These are phyloP conservation scores for Colletotrichum salicis DNA, from an alignment of 2,329 filamentous ascomycete species.

Conservation along the genomic window DNA sequence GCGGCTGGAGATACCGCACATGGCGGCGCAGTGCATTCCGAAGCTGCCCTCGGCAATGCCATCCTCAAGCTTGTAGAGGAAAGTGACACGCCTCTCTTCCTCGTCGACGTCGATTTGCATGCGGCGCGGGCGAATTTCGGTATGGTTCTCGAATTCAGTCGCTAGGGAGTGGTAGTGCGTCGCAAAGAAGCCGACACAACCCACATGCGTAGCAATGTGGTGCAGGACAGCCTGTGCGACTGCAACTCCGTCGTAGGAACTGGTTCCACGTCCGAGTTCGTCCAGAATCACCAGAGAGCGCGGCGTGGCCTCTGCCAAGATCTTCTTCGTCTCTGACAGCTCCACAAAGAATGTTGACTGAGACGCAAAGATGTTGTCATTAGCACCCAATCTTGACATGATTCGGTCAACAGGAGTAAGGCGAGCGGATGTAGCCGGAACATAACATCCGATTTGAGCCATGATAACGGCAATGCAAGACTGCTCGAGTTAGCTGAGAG, in stretches of 20 bases:
- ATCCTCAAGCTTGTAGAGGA: conserved; percentile 92
- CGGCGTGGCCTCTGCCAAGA: conserved; percentile 90
- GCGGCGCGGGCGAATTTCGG: conserved; percentile 84
- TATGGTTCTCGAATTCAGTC: conserved; percentile 88
- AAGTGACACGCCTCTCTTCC: conserved; percentile 85
- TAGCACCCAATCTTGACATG: conserved; percentile 97
- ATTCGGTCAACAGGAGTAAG: conserved; percentile 95
- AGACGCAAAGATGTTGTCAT: conserved; percentile 98
- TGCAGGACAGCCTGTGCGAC: conserved; percentile 98
- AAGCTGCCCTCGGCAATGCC: conserved; percentile 97
- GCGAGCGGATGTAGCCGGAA: conserved; percentile 83
- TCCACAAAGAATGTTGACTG: conserved; percentile 99
- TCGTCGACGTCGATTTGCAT: conserved; percentile 98
- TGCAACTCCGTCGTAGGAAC: conserved; percentile 94
- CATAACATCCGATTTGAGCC: conserved; percentile 94
- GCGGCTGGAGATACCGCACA: conserved; percentile 90
- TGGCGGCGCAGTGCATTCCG: conserved; percentile 98
- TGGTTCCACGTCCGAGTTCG: conserved; percentile 93
- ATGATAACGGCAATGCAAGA: conserved; percentile 97
- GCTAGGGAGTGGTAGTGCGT: conserved; percentile 97
- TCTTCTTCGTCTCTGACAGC: conserved; percentile 97
- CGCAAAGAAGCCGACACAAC: conserved; percentile 95
- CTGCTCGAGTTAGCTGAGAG: conserved; percentile 54
- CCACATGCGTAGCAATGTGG: conserved; percentile 91
- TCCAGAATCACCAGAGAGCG: conserved; percentile 96